Evolutionary conservation across 345 rosid genomes (phyloP), one percentile per base, ranked within the genome.

Genomic region (Gossypium sturtianum): DNA sequence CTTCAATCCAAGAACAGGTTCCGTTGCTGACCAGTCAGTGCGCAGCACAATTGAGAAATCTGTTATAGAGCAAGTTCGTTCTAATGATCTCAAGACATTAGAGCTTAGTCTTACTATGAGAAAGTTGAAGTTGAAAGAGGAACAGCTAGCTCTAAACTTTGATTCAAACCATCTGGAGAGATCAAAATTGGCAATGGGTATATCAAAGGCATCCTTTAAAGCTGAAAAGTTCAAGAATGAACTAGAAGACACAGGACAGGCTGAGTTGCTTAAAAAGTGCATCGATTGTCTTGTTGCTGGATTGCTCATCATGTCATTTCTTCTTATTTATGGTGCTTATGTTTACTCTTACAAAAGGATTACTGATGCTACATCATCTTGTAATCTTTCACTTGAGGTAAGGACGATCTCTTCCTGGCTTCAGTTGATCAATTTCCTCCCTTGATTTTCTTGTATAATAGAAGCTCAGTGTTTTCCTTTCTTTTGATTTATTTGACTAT

Each of bases 211-310:
- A 1, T 89, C 93, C 48, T 93, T 95, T 78, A 80, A 72, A 76
- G 85, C 74, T 13, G 97, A 91, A 79, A 91, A 90, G 84, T 89
- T 88, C 85, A 91, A 89, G 87, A 90, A 77, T 51, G 76, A 90
- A 73, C 58, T 88, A 80, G 92, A 88, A 87, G 98, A 89, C 53
- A 54, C 79, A 13, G 90, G 87, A 79, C 87, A 90, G 76, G 83
- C 80, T 0, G 94, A 95, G 63, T 88, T 91, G 79, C 93, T 80
- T 38, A 84, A 64, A 77, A 91, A 61, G 65, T 85, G 89, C 80
- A 81, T 86, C 45, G 98, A 95, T 59, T 90, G 89, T 82, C 97
- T 95, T 61, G 94, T 87, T 71, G 86, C 93, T 9, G 91, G 97
- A 65, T 80, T 95, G 80, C 66, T 89, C 73, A 64, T 76, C 77